These are phyloP conservation scores for Ilex asprella DNA, from an alignment of 257 asterid species.

Conservation along the genomic window DNA sequence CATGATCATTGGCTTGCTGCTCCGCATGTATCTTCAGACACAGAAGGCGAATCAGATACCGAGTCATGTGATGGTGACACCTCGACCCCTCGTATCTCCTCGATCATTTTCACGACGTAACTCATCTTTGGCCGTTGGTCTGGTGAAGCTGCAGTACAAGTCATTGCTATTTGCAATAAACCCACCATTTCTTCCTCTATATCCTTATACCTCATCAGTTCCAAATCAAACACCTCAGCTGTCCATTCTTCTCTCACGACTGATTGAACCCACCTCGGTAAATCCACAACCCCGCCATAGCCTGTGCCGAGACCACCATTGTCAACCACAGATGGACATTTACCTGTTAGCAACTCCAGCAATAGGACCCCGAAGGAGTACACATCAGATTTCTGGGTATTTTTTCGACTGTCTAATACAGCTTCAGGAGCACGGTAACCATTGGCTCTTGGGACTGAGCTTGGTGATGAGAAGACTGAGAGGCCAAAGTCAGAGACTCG, in stretches of 20 bases:
- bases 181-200: slow-evolving; percentile 98
- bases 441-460: slow-evolving; percentile 44
- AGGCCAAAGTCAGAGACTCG: slow-evolving; percentile 79
- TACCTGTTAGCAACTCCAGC: slow-evolving; percentile 84
- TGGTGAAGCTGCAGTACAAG: slow-evolving; percentile 52
- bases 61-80: slow-evolving; percentile 70
- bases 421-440: slow-evolving; percentile 91
- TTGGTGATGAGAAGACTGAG: slow-evolving; percentile 45
- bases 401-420: slow-evolving; percentile 43
- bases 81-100: slow-evolving; percentile 66
- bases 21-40: slow-evolving; percentile 50
- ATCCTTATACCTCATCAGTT: slow-evolving; percentile 91
- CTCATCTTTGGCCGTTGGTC: slow-evolving; percentile 77
- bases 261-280: slow-evolving; percentile 97
- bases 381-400: slow-evolving; percentile 64
- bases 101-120: slow-evolving; percentile 70
- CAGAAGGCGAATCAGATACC: slow-evolving; percentile 72
- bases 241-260: slow-evolving; percentile 99
- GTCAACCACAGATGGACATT: slow-evolving; percentile 61
- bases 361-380: slow-evolving; percentile 82
- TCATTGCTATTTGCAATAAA: slow-evolving; percentile 74
- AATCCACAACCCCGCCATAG: slow-evolving; percentile 52
- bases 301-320: slow-evolving; percentile 36
- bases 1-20: slow-evolving; percentile 43
- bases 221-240: slow-evolving; percentile 93